Base-by-base conservation (phyloP, 2,329 filamentous ascomycete species). In the Colletotrichum sp. region DNA sequence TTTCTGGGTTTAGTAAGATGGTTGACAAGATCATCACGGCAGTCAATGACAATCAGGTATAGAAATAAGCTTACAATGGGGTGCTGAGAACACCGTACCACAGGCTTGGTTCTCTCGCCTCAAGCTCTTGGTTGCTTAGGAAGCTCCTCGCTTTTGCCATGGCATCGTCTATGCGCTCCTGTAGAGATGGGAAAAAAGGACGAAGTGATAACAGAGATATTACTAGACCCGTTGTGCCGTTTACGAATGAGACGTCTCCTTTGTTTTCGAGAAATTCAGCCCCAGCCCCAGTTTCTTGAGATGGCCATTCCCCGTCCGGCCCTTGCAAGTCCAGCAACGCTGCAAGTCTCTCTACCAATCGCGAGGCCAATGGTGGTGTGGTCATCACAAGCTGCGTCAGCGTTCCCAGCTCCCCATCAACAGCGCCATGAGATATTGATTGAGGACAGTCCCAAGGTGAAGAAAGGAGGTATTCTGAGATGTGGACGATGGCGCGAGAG, bases 371-470 rank as follows among this genome's bases (percentile, higher is more conserved):
- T 7, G 85, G 83, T 1, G 91, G 89, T 71, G 89, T 88, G 4
- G 91, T 91, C 26, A 90, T 85, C 3, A 94, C 88, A 16, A 94
- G 85, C 82, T 95, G 93, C n/a, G 91, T 92, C 71, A 95, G 88
- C 81, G 94, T 94, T 6, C 93, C 92, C 30, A 94, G 90, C 15
- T 90, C 88, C 9, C 94, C 94, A 80, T 95, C 93, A 0, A 89
- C 91, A 7, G 93, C 91, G 2, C 93, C 94, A 43, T 94, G 85
- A 79, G 7, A 18, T n/a, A 15, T 30, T 16, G 64, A 28, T 9
- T 30, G 24, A 6, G 13, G 65, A 26, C 71, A 73, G 13, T 30
- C 28, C 71, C 71, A 73, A 15, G 55, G 24, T 2, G 56, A 6
- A 18, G 28, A 4, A 78, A 95, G 85, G 70, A 95, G 93, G 48